Base-by-base conservation (phyloP, 2,329 filamentous ascomycete species). In the Zasmidium cellare region DNA sequence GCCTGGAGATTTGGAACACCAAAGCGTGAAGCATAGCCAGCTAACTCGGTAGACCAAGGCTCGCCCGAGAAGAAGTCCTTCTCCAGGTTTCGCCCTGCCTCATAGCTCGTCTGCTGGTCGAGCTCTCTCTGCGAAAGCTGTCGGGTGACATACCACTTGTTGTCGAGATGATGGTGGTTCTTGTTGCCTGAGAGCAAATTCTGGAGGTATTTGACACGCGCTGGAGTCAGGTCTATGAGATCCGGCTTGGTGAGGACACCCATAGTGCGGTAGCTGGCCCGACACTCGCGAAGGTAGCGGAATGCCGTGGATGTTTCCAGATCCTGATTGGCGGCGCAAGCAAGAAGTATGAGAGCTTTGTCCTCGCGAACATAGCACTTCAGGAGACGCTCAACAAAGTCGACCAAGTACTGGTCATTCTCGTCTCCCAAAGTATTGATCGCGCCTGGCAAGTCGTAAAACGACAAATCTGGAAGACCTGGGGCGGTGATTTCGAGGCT, bases 171-270 rank as follows among this genome's bases (percentile, higher is more conserved):
- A 58, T 90, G 82, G 0, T 71, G 68, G 58, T 90, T 90, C 1
- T 83, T 82, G 1, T 83, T 69, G 0, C 85, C 84, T 0, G 79
- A 76, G 3, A 96, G 79, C 18, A 73, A 62, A 1, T 47, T 41
- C 7, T 63, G 19, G 20, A 69, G 51, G 19, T 38, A 52, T 1
- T 14, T 2, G 2, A 59, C 44, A 1, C 56, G 59, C 0, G 84
- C 76, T 0, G 74, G 24, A 75, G 1, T 0, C 73, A 46, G 76
- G 1, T 80, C 77, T 0, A 92, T 74, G 0, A 89, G 81, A 61
- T 96, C 92, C 0, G 92, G 91, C 67, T 96, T 96, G 0, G 92
- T 96, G 16, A 96, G 80, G 0, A 96, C 89, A 0, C 77, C 73
- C 14, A 79, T 70, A 24, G 72, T 76, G 1, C 79, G 72, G 7